Percentiles rank a stretch among this genome's conserved stretches.
Conservation (phyloP, 148 eudicot species). For the Selenicereus undatus region DNA sequence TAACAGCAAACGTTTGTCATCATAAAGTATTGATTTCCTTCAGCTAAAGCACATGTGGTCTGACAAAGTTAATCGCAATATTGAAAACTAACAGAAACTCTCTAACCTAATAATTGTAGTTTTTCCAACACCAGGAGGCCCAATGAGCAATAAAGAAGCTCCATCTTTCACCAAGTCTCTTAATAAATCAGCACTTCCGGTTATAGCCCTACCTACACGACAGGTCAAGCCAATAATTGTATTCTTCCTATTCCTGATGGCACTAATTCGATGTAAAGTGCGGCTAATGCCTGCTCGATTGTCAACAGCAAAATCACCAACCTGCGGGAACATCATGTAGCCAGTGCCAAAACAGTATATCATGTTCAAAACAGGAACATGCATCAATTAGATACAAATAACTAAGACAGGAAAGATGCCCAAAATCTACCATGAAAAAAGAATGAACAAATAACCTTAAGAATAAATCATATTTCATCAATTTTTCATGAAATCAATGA, state of each 20-base stretch:
- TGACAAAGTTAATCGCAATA: not conserved
- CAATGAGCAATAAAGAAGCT: slow-evolving; percentile 89
- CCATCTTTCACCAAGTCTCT: slow-evolving; percentile 86
- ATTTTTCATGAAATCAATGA: no score
- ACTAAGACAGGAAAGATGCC: not conserved
- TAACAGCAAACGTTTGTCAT: not conserved
- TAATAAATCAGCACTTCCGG: slow-evolving; percentile 89
- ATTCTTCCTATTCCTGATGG: slow-evolving; percentile 81
- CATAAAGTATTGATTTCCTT: not conserved
- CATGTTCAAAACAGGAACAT: not conserved
- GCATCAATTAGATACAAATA: not conserved
- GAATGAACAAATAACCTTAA: not conserved
- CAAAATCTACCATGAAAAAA: not conserved
- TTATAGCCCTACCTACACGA: slow-evolving; percentile 86
- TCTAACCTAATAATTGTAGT: slow-evolving; percentile 88
- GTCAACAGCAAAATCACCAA: slow-evolving; percentile 93
- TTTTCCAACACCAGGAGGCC: slow-evolving; percentile 99
- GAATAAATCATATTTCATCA: not conserved
- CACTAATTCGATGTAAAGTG: slow-evolving; percentile 93
- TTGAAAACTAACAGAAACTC: not conserved
- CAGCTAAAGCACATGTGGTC: not conserved
- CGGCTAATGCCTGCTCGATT: slow-evolving; percentile 94
- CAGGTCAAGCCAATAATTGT: slow-evolving; percentile 88
- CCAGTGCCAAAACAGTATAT: slow-evolving; percentile 9
- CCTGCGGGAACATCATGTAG: slow-evolving; percentile 42